Percentiles rank a stretch among this genome's conserved stretches.
phyloP scores from a whole-genome alignment of 2,329 filamentous ascomycete genomes.

The Sclerotinia nivalis region DNA sequence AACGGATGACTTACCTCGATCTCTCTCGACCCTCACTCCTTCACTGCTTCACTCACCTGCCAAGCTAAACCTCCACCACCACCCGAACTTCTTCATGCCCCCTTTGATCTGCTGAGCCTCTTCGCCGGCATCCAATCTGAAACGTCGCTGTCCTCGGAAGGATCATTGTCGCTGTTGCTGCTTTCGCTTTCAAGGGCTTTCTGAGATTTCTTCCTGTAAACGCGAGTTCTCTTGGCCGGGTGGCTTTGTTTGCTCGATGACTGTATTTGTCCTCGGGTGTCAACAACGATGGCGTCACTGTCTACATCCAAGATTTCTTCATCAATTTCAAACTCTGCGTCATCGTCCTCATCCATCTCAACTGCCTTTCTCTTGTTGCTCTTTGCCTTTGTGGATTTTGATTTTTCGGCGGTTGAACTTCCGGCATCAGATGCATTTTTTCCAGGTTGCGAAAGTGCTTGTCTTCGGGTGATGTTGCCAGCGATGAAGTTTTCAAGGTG shows the following conservation, averaged over 20 bases:
- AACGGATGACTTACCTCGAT: background rate
- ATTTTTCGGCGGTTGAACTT: background rate
- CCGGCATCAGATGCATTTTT: background rate
- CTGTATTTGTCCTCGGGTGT: background rate
- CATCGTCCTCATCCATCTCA: background rate
- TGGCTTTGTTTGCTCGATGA: background rate
- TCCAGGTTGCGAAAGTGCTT: background rate
- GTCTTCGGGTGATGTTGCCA: background rate
- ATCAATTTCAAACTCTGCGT: slow-evolving; percentile 10
- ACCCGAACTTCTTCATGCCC: no score
- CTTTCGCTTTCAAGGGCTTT: background rate
- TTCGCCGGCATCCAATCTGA: background rate
- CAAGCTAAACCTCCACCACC: no score
- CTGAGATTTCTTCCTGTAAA: background rate
- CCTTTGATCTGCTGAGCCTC: no score
- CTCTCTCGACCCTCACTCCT: background rate
- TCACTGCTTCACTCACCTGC: background rate
- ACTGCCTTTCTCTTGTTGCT: slow-evolving; percentile 14
- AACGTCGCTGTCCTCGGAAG: background rate
- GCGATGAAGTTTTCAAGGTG: slow-evolving; percentile 36
- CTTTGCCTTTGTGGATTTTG: background rate
- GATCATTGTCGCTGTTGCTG: background rate
- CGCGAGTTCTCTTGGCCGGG: background rate
- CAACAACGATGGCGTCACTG: background rate
- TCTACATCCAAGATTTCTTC: background rate